These are phyloP conservation scores for Stagonosporopsis tanaceti DNA, from an alignment of 2,329 filamentous ascomycete species.

Conservation along the genomic window DNA sequence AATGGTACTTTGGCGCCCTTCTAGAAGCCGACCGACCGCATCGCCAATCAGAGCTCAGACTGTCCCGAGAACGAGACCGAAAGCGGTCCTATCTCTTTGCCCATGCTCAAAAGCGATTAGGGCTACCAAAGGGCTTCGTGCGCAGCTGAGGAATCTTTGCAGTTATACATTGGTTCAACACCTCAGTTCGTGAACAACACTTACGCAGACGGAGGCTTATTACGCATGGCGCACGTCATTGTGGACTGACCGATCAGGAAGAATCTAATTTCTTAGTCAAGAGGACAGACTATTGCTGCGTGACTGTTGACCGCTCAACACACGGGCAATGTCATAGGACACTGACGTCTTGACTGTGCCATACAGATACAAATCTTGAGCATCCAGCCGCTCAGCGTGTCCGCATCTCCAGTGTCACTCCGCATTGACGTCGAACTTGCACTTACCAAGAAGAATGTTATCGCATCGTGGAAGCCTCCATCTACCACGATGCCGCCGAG, in stretches of 20 bases:
- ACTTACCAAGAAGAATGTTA: too few relatives aligned
- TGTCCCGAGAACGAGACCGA: constrained; percentile 4
- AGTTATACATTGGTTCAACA: neutral
- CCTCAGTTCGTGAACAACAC: neutral
- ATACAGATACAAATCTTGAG: too few relatives aligned
- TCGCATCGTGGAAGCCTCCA: too few relatives aligned
- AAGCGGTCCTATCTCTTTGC: neutral
- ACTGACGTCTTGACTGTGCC: too few relatives aligned
- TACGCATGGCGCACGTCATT: neutral
- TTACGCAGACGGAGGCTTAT: neutral
- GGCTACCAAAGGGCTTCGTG: neutral
- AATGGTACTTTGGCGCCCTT: neutral
- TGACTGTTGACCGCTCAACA: neutral
- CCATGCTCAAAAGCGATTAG: neutral
- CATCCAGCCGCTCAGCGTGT: too few relatives aligned
- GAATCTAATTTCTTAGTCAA: neutral
- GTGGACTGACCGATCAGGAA: neutral
- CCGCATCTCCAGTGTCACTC: too few relatives aligned
- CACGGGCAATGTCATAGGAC: neutral
- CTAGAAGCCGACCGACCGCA: neutral
- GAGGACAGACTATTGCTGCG: neutral
- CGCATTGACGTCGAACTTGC: too few relatives aligned
- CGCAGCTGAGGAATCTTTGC: neutral
- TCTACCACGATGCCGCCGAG: too few relatives aligned
- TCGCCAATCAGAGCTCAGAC: constrained; percentile 4